phyloP scores from a whole-genome alignment of 2,329 filamentous ascomycete species.

The Aphanoascus verrucosus region DNA sequence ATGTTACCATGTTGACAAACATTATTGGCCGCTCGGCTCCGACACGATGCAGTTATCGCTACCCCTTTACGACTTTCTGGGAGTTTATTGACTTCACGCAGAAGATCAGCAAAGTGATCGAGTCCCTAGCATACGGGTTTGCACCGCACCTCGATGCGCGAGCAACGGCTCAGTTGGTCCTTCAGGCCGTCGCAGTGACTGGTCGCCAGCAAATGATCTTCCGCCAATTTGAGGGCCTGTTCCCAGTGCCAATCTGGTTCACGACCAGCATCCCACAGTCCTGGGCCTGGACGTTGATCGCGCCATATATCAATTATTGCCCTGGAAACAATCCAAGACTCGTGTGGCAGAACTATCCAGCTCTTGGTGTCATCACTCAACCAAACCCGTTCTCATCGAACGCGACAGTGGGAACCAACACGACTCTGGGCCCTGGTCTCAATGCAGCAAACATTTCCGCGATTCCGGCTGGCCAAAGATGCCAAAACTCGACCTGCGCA shows the following conservation, averaged over 20 bases:
- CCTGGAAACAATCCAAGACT: slow-evolving; percentile 62
- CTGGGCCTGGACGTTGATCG: slow-evolving; percentile 73
- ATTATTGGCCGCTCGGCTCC: slow-evolving; percentile 63
- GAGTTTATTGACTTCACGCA: slow-evolving; percentile 78
- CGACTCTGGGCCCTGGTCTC: slow-evolving; percentile 42
- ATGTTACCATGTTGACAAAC: slow-evolving; percentile 65
- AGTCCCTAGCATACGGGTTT: slow-evolving; percentile 72
- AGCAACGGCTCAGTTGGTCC: slow-evolving; percentile 59
- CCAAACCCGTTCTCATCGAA: slow-evolving; percentile 59
- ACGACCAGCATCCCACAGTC: slow-evolving; percentile 69
- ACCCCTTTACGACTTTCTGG: slow-evolving; percentile 61
- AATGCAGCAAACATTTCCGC: slow-evolving; percentile 28
- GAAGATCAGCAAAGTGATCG: slow-evolving; percentile 72
- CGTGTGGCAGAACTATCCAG: slow-evolving; percentile 76
- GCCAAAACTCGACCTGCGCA: slow-evolving; percentile 49
- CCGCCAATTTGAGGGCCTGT: slow-evolving; percentile 68
- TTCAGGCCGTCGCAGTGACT: slow-evolving; percentile 68
- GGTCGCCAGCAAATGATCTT: slow-evolving; percentile 77
- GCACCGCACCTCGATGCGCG: slow-evolving; percentile 65
- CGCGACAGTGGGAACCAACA: slow-evolving; percentile 40
- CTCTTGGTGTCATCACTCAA: slow-evolving; percentile 61
- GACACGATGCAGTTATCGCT: slow-evolving; percentile 69
- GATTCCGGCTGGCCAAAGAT: slow-evolving; percentile 41
- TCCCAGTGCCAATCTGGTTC: slow-evolving; percentile 77
- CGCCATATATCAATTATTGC: slow-evolving; percentile 70